These are phyloP conservation scores for Ichthyophonus hoferi DNA, from an alignment of 208 protist species.

Conservation along the genomic window DNA sequence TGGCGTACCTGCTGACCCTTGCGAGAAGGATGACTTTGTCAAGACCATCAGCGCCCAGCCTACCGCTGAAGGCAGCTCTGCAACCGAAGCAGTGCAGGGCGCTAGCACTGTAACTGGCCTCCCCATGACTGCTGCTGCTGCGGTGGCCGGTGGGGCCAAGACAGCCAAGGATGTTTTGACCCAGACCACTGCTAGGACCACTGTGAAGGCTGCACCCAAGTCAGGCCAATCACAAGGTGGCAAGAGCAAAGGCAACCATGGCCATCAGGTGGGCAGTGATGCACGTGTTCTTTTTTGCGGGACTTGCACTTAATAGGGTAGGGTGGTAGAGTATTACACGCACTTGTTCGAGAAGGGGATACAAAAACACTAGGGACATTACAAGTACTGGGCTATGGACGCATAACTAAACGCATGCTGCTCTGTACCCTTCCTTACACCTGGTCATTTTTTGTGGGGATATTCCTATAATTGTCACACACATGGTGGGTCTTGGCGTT, in stretches of 20 bases:
- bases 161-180: background rate
- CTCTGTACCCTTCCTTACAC: too few relatives aligned
- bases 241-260: background rate
- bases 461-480: too few relatives aligned
- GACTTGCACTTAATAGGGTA: too few relatives aligned
- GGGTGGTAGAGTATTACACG: background rate
- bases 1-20: conserved; percentile 6
- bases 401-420: too few relatives aligned
- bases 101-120: background rate
- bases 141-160: background rate
- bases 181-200: background rate
- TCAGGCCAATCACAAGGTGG: background rate
- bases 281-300: too few relatives aligned
- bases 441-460: too few relatives aligned
- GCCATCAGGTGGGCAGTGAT: background rate
- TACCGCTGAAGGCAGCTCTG: background rate
- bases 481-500: too few relatives aligned
- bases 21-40: conserved; percentile 18
- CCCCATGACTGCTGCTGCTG: background rate
- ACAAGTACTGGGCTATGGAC: too few relatives aligned
- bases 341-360: background rate
- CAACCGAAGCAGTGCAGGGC: background rate
- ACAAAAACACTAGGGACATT: background rate
- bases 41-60: background rate
- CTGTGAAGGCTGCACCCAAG: background rate